phyloP scores from a whole-genome alignment of 441 rosid genomes.

The Euphorbia corollata region DNA sequence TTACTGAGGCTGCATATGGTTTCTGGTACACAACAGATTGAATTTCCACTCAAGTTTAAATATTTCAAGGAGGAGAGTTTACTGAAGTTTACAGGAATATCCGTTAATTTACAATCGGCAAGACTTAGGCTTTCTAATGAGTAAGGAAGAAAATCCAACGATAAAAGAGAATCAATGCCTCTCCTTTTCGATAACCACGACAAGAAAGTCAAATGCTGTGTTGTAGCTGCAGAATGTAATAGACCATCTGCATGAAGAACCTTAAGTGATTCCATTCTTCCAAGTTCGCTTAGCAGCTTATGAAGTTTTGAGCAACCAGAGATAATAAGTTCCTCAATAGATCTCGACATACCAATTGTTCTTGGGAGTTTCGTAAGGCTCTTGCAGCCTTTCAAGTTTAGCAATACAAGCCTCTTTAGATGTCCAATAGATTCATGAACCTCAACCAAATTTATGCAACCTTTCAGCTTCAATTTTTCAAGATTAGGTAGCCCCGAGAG shows the following conservation, averaged over 20 bases:
- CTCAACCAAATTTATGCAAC: slow-evolving; percentile 23
- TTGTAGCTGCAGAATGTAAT: not conserved
- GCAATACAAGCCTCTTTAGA: slow-evolving; percentile 14
- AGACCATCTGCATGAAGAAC: slow-evolving; percentile 23
- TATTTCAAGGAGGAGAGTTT: slow-evolving; percentile 10
- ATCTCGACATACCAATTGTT: slow-evolving; percentile 15
- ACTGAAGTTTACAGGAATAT: slow-evolving; percentile 8
- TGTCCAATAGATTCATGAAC: slow-evolving; percentile 24
- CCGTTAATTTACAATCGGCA: slow-evolving; percentile 17
- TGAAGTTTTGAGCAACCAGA: slow-evolving; percentile 24
- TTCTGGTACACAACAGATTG: slow-evolving; percentile 14
- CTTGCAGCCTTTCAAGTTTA: slow-evolving; percentile 24
- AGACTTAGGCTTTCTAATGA: slow-evolving; percentile 17
- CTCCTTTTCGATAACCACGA: slow-evolving; percentile 14
- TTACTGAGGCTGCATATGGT: slow-evolving; percentile 7
- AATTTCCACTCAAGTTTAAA: slow-evolving; percentile 19
- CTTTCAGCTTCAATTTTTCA: slow-evolving; percentile 24
- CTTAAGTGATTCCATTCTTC: slow-evolving; percentile 15
- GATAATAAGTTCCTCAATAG: slow-evolving; percentile 24
- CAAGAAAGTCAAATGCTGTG: slow-evolving; percentile 4
- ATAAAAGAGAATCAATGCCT: slow-evolving; percentile 5
- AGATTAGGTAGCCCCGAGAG: slow-evolving; percentile 24
- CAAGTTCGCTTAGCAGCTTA: slow-evolving; percentile 14
- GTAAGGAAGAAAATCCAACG: slow-evolving; percentile 12
- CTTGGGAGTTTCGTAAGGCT: slow-evolving; percentile 22